Evolutionary conservation across 2,329 filamentous ascomycete genomes (phyloP), one percentile per base, ranked within the genome.

Genomic region (Stemphylium beticola): DNA sequence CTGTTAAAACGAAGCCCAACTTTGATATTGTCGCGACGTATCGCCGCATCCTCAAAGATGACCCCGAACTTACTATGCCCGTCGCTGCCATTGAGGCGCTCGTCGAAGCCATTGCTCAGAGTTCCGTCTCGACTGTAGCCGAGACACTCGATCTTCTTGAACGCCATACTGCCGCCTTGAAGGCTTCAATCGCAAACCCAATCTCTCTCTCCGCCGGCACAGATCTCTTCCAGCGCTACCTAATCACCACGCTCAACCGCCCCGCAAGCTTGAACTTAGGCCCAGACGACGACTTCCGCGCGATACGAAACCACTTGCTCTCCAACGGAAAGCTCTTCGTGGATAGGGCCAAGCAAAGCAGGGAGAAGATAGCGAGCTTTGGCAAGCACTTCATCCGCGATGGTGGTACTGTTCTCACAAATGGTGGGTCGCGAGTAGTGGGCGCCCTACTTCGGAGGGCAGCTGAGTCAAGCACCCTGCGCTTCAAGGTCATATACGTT

Each of bases 71-170:
- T 48, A 97, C 93, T 32, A 97, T 96, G 86, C 93, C 95, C 60
- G 91, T 99, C 50, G 95, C 95, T 17, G 92, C 93, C 55, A 96
- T 96, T 72, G 91, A 96, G 78, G 88, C 92, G 24, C 84, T 99
- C 55, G 95, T 98, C 64, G 86, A 89, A 71, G 88, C 95, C 57
- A 89, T 98, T 55, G 88, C 89, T 70, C 84, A 89, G 61, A 90
- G 88, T 40, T 87, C 88, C 58, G 88, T 92, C 6, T 90, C 88
- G 18, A 99, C 95, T 53, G 91, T 96, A 67, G 93, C 90, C 78
- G 95, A 99, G 80, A 97, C 93, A 32, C 89, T 98, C 73, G 89
- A 93, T 66, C 86, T 93, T 40, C 85, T 98, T 60, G 87, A 88
- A 69, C 85, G 83, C 41, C 88, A 95, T 72, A 93, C 91, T 45